phyloP scores from a whole-genome alignment of 192 early-diverging fungal species.

The Mortierella claussenii region DNA sequence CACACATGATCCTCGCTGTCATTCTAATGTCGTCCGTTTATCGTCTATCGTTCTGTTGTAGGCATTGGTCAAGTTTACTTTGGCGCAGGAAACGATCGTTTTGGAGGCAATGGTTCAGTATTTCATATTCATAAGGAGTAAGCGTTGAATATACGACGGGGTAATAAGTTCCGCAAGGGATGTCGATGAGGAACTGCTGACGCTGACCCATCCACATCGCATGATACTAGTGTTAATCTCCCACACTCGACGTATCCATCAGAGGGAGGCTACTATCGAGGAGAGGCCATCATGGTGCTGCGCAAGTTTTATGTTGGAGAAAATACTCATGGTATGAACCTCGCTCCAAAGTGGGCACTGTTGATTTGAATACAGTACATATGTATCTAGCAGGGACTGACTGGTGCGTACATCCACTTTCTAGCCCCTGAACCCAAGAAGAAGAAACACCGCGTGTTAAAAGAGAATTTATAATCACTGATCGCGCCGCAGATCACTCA shows the following conservation, averaged over 20 bases:
- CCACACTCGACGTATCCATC: conserved; percentile 65
- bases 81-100: conserved; percentile 94
- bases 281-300: conserved; percentile 89
- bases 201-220: too few relatives aligned
- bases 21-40: too few relatives aligned
- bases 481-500: too few relatives aligned
- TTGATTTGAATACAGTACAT: neutral
- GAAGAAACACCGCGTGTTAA: conserved; percentile 85
- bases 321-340: conserved; percentile 86
- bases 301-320: conserved; percentile 94
- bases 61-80: conserved; percentile 88
- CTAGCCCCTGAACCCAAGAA: conserved; percentile 89
- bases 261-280: conserved; percentile 74
- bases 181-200: too few relatives aligned
- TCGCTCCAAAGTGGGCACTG: neutral
- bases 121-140: conserved; percentile 81
- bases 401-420: too few relatives aligned
- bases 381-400: too few relatives aligned
- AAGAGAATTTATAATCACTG: conserved; percentile 62
- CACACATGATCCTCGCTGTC: too few relatives aligned
- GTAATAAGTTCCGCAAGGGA: neutral
- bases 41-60: too few relatives aligned
- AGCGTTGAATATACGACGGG: conserved; percentile 16
- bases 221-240: conserved; percentile 21
- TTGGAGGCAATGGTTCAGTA: conserved; percentile 97